A percentile compares a stretch with the other conserved stretches of the same genome.
These are phyloP conservation scores for Chlorella sorokiniana DNA, from an alignment of 139 green algal genomes.

Conservation along the genomic window DNA sequence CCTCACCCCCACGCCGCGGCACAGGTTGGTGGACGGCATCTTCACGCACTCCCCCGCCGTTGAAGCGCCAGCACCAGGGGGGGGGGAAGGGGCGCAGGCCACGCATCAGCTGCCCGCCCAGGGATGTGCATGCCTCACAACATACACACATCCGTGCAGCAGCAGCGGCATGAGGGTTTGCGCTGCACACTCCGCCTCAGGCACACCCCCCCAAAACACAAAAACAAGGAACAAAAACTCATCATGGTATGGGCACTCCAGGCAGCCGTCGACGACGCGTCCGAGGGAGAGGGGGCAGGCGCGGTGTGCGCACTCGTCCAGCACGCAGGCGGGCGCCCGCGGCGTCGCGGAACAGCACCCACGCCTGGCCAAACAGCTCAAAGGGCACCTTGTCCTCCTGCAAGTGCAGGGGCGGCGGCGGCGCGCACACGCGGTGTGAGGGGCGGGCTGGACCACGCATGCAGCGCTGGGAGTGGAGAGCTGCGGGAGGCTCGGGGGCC, in stretches of 20 bases:
- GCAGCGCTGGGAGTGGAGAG: too few species aligned
- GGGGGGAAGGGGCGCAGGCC: not conserved
- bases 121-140: too few species aligned
- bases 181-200: too few species aligned
- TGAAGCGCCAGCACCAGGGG: constrained; percentile 83
- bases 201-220: not conserved
- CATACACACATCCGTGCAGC: too few species aligned
- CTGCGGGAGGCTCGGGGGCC: too few species aligned
- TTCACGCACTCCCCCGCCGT: constrained; percentile 82
- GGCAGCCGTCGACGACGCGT: constrained; percentile 61
- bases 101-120: too few species aligned
- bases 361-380: constrained; percentile 94
- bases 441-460: too few species aligned
- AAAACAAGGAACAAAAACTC: not conserved
- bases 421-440: not conserved
- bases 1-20: constrained; percentile 58
- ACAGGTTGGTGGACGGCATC: constrained; percentile 90
- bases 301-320: constrained; percentile 94
- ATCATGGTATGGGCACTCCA: constrained; percentile 93
- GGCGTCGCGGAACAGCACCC: constrained; percentile 91
- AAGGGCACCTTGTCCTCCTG: constrained; percentile 65
- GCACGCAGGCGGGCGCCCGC: constrained; percentile 37
- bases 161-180: not conserved
- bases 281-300: constrained; percentile 93
- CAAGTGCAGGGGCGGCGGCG: not conserved